Base-by-base conservation (phyloP, 2,329 filamentous ascomycete species). In the Colletotrichum sp. region DNA sequence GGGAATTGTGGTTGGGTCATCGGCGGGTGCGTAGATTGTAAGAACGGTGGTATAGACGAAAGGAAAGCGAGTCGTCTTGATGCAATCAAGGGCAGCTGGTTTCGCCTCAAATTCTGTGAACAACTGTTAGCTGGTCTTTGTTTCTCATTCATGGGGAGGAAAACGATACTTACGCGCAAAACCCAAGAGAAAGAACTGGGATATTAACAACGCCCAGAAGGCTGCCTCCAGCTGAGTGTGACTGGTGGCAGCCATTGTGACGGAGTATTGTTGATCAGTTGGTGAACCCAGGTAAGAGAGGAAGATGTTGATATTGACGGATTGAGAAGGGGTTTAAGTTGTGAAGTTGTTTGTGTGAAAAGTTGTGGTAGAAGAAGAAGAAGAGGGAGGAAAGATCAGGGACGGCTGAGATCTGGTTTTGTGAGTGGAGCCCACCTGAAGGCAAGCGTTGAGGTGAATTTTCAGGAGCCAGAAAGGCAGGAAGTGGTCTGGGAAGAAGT, bases 41-140 rank as follows among this genome's bases (percentile, higher is more conserved):
- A 67, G 67, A 43, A 75, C n/a, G 5, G 69, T 56, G 1, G 62
- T 75, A 56, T 26, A 75, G 7, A 59, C 34, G 7, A 32, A 7
- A 7, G 73, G 62, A 10, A 75, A 7, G 18, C 18, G n/a, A 4
- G 43, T 72, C 12, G 55, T 55, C 43, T 58, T 75, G 5, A 4
- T 16, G 10, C 69, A 72, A 10, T 58, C 38, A n/a, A 56, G 32
- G n/a, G 55, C 6, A 24, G 30, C 18, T 9, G 52, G 14, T 2
- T n/a, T 7, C 1, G n/a, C 24, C 4, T 28, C 5, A 10, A 28
- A 7, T 32, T 63, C 56, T 67, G 24, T 4, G 7, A 59, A 5
- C 5, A 28, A 9, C 14, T 34, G 9, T 74, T 7, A 74, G 67
- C 10, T 3, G 12, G 9, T 4, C 6, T 16, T 7, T 4, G 24